phyloP scores from a whole-genome alignment of 2,329 filamentous ascomycete species.

The Exophiala xenobiotica region DNA sequence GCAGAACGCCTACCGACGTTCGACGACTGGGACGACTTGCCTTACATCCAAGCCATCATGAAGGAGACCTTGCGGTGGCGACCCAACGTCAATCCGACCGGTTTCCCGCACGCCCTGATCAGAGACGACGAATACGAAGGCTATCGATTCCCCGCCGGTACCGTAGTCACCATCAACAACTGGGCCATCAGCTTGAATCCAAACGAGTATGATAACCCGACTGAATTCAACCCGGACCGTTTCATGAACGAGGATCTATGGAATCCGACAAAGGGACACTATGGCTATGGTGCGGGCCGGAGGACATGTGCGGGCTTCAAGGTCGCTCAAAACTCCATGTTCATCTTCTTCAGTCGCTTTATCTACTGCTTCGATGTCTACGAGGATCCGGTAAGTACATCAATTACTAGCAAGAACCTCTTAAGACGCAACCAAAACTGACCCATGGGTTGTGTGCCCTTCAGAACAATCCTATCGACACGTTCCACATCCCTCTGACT shows the following conservation, averaged over 20 bases:
- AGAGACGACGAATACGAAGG: slow-evolving; percentile 28
- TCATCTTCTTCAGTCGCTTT: slow-evolving; percentile 12
- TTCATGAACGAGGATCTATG: slow-evolving; percentile 22
- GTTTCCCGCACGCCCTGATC: slow-evolving; percentile 25
- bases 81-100: slow-evolving; percentile 35
- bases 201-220: slow-evolving; percentile 17
- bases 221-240: slow-evolving; percentile 12
- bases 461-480: not conserved
- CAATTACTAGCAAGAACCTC: not conserved
- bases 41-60: slow-evolving; percentile 48
- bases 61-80: slow-evolving; percentile 35
- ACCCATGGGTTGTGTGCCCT: not conserved
- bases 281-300: slow-evolving; percentile 34
- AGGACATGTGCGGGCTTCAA: slow-evolving; percentile 36
- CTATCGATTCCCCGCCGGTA: slow-evolving; percentile 24
- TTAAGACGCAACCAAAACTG: not conserved
- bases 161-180: slow-evolving; percentile 22
- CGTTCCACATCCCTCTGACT: slow-evolving; percentile 1
- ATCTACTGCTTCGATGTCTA: not conserved
- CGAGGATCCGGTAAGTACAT: not conserved
- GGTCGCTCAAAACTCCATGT: slow-evolving; percentile 35
- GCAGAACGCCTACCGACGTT: slow-evolving; percentile 51
- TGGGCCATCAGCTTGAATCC: slow-evolving; percentile 28
- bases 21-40: slow-evolving; percentile 50
- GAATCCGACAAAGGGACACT: too few species aligned